Conservation (phyloP, 2,329 filamentous ascomycete species). For the Lachnellula arida region DNA sequence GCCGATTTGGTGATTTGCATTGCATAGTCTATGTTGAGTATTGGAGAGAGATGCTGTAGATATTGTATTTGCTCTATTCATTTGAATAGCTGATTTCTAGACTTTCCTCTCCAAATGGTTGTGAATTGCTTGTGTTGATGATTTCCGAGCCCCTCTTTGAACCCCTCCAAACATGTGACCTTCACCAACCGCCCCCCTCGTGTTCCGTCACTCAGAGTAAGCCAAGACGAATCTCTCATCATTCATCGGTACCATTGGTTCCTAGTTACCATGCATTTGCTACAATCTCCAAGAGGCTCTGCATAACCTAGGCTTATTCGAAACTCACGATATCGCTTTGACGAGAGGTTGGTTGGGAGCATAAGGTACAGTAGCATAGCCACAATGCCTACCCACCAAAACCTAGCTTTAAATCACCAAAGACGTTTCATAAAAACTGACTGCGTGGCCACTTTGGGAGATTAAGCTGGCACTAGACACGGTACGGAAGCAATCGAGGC, state of each 20-base stretch:
- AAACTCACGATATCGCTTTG: not conserved
- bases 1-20: no score
- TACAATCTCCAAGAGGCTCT: not conserved
- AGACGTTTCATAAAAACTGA: not conserved
- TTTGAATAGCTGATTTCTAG: not conserved
- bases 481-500: not conserved
- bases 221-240: not conserved
- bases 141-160: no score
- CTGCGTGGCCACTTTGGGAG: not conserved
- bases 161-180: not conserved
- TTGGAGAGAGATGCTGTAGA: not conserved
- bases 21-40: not conserved
- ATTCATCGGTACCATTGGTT: not conserved
- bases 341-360: not conserved
- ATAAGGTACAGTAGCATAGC: not conserved
- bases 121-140: no score
- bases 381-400: not conserved
- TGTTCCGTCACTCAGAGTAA: not conserved
- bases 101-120: no score
- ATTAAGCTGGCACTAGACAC: not conserved
- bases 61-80: not conserved
- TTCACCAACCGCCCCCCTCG: constrained; percentile 2
- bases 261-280: not conserved
- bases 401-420: not conserved
- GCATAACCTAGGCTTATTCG: not conserved